Evolutionary conservation across 768 basidiomycete genomes (phyloP), one percentile per base, ranked within the genome.

Genomic region (Lanmaoa pseudosensibilis): DNA sequence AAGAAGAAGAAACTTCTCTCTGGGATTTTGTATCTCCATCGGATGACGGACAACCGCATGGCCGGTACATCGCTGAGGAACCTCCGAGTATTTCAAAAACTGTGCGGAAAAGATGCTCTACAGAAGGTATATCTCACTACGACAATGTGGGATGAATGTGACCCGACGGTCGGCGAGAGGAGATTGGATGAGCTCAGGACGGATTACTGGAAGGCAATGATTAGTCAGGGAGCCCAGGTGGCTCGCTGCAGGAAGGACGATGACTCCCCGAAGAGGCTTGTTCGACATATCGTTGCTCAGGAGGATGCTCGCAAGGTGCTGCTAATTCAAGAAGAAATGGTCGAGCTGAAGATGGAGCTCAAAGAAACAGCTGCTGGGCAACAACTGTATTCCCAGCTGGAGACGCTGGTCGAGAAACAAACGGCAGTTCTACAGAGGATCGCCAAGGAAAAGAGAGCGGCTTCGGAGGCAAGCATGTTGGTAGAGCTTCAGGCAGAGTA

Each of bases 11-110:
- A 58, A 9, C 43, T 55, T n/a, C 66, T 78, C 1, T 60, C 70
- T 8, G 75, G 70, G 2, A 68, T 78, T 27, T n/a, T 78, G n/a
- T 78, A 77, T 54, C 57, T 77, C 15, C 77, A 78, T 54, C 69
- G 73, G 16, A 78, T 78, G 36, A 65, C 73, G 9, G 75, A 77
- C 43, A 71, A 72, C 49, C 68, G 74, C 1, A 70, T 77, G 69
- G 65, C 64, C 0, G 77, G 72, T 19, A 61, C 70, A 1, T 64
- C 73, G 0, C 47, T 68, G 25, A 73, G 61, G 39, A 74, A 76
- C 53, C 65, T 76, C 15, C 62, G 61, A 5, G 65, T 74, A 61
- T 75, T 78, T 45, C 46, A 34, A 38, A 47, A 62, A 36, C 23
- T 71, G 4, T 71, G 71, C n/a, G 69, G 73, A 54, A 18, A 53